A percentile compares a stretch with the other conserved stretches of the same genome.
phyloP scores from a whole-genome alignment of 1,284 basidiomycete species.

The Heterobasidion occidentale region DNA sequence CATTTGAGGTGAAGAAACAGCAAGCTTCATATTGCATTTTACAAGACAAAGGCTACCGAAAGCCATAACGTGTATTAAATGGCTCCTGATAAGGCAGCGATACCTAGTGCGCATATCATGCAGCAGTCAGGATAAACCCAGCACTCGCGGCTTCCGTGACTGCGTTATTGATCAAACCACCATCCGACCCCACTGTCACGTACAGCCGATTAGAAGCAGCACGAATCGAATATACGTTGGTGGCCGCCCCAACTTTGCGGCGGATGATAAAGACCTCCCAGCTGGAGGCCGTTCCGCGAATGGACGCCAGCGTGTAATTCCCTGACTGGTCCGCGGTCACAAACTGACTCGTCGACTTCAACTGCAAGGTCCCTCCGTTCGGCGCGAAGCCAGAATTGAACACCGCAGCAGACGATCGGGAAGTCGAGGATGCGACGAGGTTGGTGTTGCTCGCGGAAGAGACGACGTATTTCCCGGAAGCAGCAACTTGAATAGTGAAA shows the following conservation, averaged over 20 bases:
- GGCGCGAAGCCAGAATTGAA: constrained; percentile 22
- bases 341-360: constrained; percentile 13
- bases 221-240: constrained; percentile 19
- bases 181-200: constrained; percentile 15
- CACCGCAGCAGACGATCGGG: constrained; percentile 14
- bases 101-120: too few species aligned
- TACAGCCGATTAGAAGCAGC: constrained; percentile 21
- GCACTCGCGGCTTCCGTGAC: constrained; percentile 15
- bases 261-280: constrained; percentile 25
- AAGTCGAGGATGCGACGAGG: constrained; percentile 16
- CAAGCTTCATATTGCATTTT: too few species aligned
- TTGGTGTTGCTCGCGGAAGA: constrained; percentile 14
- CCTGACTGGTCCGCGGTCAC: constrained; percentile 25
- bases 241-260: constrained; percentile 18
- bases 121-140: constrained; percentile 3
- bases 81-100: too few species aligned
- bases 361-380: constrained; percentile 22
- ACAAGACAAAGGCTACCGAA: too few species aligned
- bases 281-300: constrained; percentile 18
- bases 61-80: too few species aligned
- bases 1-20: too few species aligned
- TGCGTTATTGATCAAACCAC: constrained; percentile 18
- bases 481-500: constrained; percentile 18
- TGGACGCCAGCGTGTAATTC: constrained; percentile 18
- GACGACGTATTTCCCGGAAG: constrained; percentile 17